Evolutionary conservation across 768 basidiomycete species (phyloP), one percentile per base, ranked within the genome.

Genomic region (Termitomyces sp.): DNA sequence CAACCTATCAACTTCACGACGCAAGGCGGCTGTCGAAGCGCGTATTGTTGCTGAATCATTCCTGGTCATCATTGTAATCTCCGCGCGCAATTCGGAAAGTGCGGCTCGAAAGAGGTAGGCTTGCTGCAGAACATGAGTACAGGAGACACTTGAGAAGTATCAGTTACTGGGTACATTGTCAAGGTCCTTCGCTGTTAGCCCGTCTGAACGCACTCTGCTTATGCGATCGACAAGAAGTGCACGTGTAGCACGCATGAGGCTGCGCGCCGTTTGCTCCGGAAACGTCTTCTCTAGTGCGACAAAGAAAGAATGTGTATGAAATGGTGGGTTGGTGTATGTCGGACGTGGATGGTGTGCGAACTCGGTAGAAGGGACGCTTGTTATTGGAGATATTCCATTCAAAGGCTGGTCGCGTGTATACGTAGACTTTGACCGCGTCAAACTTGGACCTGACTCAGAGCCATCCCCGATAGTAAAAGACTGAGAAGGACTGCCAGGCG

Each of bases 51-150:
- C 84, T 41, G 84, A 86, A 65, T 96, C 94, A 63, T 92, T 97
- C 59, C 89, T 83, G 4, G 89, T 87, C 51, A 81, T 83, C 65
- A 92, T 83, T 4, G 88, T 86, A 29, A 92, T 82, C 67, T 97
- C 95, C 4, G 90, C 88, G 20, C 92, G 82, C 47, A 96, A 76
- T 69, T 98, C 94, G 2, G 91, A 91, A 37, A 98, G 71, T 0
- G 96, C 97, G 20, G 97, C 97, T 46, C 88, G 86, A 72, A 97
- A 97, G 32, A 98, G 77, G 70, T 98, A 98, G 18, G 94, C 94
- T 87, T 95, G 92, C 93, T 97, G 65, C 61, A 39, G 8, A 29
- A 44, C 20, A 16, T 42, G 32, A 43, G 53, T 24, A 57, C 41
- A 44, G 42, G 24, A 44, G 31, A 58, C 39, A 27, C 16, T 36